A percentile compares a stretch with the other conserved stretches of the same genome.
Evolutionary conservation across 768 basidiomycete genomes (phyloP).

Genomic region (Nidularia sp.): DNA sequence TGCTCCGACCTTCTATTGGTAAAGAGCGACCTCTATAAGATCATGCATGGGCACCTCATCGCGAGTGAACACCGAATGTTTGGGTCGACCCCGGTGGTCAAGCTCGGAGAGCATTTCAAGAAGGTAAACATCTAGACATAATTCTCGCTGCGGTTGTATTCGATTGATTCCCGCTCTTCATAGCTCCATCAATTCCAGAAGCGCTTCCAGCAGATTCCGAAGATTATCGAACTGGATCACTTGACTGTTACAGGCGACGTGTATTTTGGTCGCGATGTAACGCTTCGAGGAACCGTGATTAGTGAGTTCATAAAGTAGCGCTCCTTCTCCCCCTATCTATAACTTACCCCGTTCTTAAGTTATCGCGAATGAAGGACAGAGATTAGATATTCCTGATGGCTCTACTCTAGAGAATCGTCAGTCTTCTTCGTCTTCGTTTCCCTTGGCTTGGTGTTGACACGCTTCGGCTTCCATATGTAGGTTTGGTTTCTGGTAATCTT

Average conservation of each 20-base stretch:
- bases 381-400: constrained; percentile 82
- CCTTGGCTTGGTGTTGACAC: not conserved
- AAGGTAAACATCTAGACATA: constrained; percentile 28
- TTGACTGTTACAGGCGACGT: constrained; percentile 92
- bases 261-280: constrained; percentile 83
- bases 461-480: constrained; percentile 27
- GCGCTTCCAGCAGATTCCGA: constrained; percentile 92
- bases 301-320: constrained; percentile 23
- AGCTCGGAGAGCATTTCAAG: constrained; percentile 96
- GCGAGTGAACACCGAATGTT: constrained; percentile 84
- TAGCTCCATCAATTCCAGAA: constrained; percentile 85
- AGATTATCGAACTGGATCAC: constrained; percentile 89
- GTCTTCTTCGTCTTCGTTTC: not conserved
- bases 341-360: constrained; percentile 24
- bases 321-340: not conserved
- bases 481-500: constrained; percentile 71
- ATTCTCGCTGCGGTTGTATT: not conserved
- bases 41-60: constrained; percentile 85
- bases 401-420: constrained; percentile 63
- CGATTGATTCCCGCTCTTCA: not conserved
- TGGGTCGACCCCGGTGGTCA: constrained; percentile 88
- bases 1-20: constrained; percentile 87
- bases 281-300: constrained; percentile 87
- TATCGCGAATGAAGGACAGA: constrained; percentile 77
- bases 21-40: constrained; percentile 90